Percentiles rank a stretch among this genome's conserved stretches.
Evolutionary conservation across 2,329 filamentous ascomycete species (phyloP).

Genomic region (Fusarium incarnatum): DNA sequence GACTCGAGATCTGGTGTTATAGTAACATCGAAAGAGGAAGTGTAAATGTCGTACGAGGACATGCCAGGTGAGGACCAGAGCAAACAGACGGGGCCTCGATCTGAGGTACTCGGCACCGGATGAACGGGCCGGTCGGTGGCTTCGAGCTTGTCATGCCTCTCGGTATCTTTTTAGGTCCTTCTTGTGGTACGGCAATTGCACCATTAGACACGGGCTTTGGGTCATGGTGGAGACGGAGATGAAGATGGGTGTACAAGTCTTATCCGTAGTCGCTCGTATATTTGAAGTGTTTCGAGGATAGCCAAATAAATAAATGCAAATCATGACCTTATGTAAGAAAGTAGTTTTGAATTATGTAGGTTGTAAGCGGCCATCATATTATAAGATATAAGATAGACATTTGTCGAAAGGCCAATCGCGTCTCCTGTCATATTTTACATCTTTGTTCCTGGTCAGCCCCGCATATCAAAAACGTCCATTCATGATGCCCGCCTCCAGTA

Average conservation of each 20-base stretch:
- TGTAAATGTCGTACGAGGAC: slow-evolving; percentile 36
- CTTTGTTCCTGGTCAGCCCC: slow-evolving; percentile 16
- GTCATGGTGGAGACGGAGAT: slow-evolving; percentile 16
- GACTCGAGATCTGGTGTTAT: neutral
- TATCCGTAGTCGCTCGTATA: neutral
- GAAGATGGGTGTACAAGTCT: neutral
- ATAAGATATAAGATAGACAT: neutral
- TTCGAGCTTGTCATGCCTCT: slow-evolving; percentile 5
- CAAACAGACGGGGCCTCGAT: neutral
- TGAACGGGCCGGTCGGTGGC: slow-evolving; percentile 15
- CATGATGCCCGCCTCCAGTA: slow-evolving; percentile 1
- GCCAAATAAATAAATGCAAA: neutral
- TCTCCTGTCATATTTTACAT: neutral
- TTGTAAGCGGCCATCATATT: neutral
- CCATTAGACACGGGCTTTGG: slow-evolving; percentile 9
- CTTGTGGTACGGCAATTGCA: slow-evolving; percentile 20
- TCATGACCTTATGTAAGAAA: neutral
- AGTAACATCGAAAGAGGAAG: slow-evolving; percentile 27
- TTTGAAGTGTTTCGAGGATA: neutral
- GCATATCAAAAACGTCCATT: slow-evolving; percentile 2
- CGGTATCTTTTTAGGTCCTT: neutral
- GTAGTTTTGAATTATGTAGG: neutral
- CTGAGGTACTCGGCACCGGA: neutral
- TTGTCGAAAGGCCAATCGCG: neutral
- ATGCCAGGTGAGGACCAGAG: slow-evolving; percentile 2